Conservation (phyloP, 2,329 filamentous ascomycete genomes). For the Pseudophaeomoniella oleicola region DNA sequence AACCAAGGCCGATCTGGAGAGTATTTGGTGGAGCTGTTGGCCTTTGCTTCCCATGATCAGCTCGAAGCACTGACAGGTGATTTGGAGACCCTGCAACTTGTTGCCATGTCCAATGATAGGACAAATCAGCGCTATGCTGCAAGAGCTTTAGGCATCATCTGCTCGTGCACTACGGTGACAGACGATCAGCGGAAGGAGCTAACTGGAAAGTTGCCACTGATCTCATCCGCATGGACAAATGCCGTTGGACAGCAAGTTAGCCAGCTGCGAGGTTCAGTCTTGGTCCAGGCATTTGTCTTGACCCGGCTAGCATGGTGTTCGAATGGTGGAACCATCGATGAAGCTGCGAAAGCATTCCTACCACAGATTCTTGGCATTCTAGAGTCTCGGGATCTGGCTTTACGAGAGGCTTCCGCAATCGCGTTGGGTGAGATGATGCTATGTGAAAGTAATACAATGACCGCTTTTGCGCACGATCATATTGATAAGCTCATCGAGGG, state of each 20-base stretch:
- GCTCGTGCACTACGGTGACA: slow-evolving; percentile 42
- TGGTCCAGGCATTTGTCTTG: slow-evolving; percentile 42
- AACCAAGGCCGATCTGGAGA: slow-evolving; percentile 29
- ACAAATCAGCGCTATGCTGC: slow-evolving; percentile 53
- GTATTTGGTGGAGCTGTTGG: slow-evolving; percentile 39
- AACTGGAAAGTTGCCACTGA: slow-evolving; percentile 31
- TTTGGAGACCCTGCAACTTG: slow-evolving; percentile 38
- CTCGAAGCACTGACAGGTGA: slow-evolving; percentile 36
- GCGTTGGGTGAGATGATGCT: slow-evolving; percentile 49
- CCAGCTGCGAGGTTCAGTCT: slow-evolving; percentile 44
- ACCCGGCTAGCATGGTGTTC: slow-evolving; percentile 41
- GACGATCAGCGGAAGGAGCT: slow-evolving; percentile 25
- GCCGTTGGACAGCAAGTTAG: slow-evolving; percentile 47
- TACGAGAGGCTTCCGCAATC: slow-evolving; percentile 42
- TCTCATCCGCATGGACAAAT: slow-evolving; percentile 37
- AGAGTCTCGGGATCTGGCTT: slow-evolving; percentile 36
- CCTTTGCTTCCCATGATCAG: slow-evolving; percentile 37
- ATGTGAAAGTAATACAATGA: slow-evolving; percentile 29
- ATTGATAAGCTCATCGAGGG: slow-evolving; percentile 42
- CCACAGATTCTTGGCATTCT: slow-evolving; percentile 35
- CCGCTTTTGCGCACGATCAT: slow-evolving; percentile 14
- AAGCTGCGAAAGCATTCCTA: slow-evolving; percentile 26
- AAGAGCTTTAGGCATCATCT: slow-evolving; percentile 60
- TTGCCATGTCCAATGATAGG: slow-evolving; percentile 58
- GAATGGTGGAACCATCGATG: slow-evolving; percentile 17